phyloP scores from a whole-genome alignment of 108 stramenopile species.

The Pseudonitzschia multistriata region DNA sequence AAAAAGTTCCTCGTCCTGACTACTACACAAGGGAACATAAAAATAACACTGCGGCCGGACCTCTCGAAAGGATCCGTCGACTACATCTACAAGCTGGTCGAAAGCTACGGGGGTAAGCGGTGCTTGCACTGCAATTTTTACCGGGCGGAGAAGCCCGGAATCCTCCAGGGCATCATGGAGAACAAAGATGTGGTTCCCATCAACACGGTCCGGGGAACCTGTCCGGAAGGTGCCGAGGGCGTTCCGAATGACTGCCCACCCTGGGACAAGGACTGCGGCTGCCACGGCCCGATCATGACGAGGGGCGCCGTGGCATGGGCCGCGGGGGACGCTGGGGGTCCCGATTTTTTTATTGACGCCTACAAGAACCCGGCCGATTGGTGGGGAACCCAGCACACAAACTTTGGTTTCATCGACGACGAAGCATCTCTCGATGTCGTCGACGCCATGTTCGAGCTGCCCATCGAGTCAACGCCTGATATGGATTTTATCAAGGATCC shows the following conservation, averaged over 20 bases:
- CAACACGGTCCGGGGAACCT: slow-evolving; percentile 41
- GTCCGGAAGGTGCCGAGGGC: slow-evolving; percentile 41
- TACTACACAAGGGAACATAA: slow-evolving; percentile 45
- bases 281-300: slow-evolving; percentile 77
- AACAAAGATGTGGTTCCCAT: slow-evolving; percentile 10
- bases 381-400: slow-evolving; percentile 80
- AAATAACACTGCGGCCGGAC: slow-evolving; percentile 54
- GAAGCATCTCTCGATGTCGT: slow-evolving; percentile 42
- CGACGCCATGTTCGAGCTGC: slow-evolving; percentile 51
- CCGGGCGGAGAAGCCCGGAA: slow-evolving; percentile 62
- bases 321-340: slow-evolving; percentile 57
- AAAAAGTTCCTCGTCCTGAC: slow-evolving; percentile 16
- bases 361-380: slow-evolving; percentile 55
- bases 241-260: slow-evolving; percentile 48
- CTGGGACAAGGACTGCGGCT: slow-evolving; percentile 66
- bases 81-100: slow-evolving; percentile 54
- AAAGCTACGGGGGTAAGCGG: slow-evolving; percentile 14
- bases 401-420: slow-evolving; percentile 60
- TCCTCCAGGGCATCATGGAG: slow-evolving; percentile 67
- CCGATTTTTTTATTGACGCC: slow-evolving; percentile 77
- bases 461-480: slow-evolving; percentile 21
- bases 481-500: slow-evolving; percentile 31
- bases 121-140: slow-evolving; percentile 74
- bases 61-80: slow-evolving; percentile 50
- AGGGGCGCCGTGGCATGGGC: slow-evolving; percentile 80